A percentile compares a stretch with the other conserved stretches of the same genome.
phyloP scores from a whole-genome alignment of 2,329 filamentous ascomycete genomes.

The Fusarium fujikuroi region DNA sequence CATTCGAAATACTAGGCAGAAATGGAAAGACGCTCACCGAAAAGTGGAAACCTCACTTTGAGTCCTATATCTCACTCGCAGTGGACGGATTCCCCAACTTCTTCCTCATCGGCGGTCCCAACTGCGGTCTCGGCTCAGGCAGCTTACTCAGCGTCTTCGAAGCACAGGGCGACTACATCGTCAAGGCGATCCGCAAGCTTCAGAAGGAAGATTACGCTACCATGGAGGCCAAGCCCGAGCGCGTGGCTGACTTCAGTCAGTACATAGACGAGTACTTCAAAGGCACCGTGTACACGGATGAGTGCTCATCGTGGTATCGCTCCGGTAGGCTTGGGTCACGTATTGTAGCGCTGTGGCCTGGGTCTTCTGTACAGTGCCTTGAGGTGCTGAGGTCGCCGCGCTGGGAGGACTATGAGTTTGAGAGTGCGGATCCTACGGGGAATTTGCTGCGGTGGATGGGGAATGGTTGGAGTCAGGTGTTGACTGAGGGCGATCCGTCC shows the following conservation, averaged over 20 bases:
- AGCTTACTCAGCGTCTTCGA: background rate
- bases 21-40: background rate
- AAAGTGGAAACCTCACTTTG: background rate
- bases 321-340: background rate
- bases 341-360: background rate
- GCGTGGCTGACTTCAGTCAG: background rate
- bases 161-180: background rate
- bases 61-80: background rate
- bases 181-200: background rate
- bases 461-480: background rate
- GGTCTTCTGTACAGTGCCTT: background rate
- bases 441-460: background rate
- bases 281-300: background rate
- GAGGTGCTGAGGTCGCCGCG: background rate
- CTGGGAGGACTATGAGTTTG: background rate
- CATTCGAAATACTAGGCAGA: fast-evolving
- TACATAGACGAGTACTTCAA: background rate
- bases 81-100: background rate
- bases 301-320: background rate
- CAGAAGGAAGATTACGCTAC: background rate
- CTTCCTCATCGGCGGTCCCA: background rate
- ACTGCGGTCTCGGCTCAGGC: background rate
- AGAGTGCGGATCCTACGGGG: background rate
- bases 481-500: background rate
- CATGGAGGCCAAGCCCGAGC: background rate